Conservation (phyloP, 2,329 filamentous ascomycete genomes). For the Polychaeton citri region DNA sequence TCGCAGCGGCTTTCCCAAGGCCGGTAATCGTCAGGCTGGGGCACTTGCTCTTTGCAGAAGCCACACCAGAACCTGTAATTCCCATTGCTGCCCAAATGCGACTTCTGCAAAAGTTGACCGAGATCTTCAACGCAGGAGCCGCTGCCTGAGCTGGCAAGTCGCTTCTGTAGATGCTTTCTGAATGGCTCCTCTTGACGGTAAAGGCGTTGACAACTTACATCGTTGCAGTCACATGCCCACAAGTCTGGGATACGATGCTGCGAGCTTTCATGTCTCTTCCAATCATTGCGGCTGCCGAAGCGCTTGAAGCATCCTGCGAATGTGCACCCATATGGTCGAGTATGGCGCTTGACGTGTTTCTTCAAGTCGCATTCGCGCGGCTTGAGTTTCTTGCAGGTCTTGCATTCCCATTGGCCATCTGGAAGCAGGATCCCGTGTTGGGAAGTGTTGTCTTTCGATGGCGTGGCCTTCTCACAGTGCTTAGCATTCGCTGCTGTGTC, state of each 20-base stretch:
- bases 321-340: constrained; percentile 71
- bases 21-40: constrained; percentile 36
- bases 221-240: constrained; percentile 50
- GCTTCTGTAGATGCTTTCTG: not conserved
- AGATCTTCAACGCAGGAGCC: not conserved
- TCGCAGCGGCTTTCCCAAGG: constrained; percentile 49
- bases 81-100: constrained; percentile 46
- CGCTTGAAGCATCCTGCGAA: constrained; percentile 52
- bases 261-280: constrained; percentile 77
- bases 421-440: not conserved
- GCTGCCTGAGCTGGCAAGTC: no score
- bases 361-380: constrained; percentile 28
- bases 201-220: not conserved
- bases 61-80: constrained; percentile 73
- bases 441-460: not conserved
- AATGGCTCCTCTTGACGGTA: not conserved
- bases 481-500: no score
- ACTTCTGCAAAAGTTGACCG: not conserved
- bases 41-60: constrained; percentile 53
- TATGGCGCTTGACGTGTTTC: constrained; percentile 75
- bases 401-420: not conserved
- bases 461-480: no score
- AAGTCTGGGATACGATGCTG: constrained; percentile 61
- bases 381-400: constrained; percentile 12
- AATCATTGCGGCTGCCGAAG: constrained; percentile 91